phyloP scores from a whole-genome alignment of 345 rosid genomes.

The Brassica incana region DNA sequence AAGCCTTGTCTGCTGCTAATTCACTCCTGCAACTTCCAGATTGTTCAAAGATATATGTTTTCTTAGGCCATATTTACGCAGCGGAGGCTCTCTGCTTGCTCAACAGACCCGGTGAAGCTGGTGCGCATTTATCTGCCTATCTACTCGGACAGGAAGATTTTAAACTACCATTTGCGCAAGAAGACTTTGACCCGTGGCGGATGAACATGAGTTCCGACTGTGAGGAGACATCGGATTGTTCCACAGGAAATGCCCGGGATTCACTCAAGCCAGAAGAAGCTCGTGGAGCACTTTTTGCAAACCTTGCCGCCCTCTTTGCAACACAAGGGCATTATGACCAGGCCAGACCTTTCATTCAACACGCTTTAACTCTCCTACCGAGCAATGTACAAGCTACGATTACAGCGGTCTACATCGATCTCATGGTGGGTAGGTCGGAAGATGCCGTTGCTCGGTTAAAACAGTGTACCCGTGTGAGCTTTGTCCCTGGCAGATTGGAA shows the following conservation, averaged over 20 bases:
- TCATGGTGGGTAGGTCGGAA: slow-evolving; percentile 66
- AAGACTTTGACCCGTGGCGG: slow-evolving; percentile 68
- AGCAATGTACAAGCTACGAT: slow-evolving; percentile 60
- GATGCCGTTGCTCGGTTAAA: slow-evolving; percentile 82
- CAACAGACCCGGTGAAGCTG: slow-evolving; percentile 78
- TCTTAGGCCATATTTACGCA: slow-evolving; percentile 78
- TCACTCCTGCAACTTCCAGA: slow-evolving; percentile 69
- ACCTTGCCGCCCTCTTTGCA: slow-evolving; percentile 69
- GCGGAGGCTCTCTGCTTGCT: slow-evolving; percentile 96
- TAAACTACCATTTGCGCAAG: slow-evolving; percentile 64
- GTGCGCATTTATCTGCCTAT: slow-evolving; percentile 67
- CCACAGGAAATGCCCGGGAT: slow-evolving; percentile 32
- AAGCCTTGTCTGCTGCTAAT: slow-evolving; percentile 66
- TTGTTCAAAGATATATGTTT: slow-evolving; percentile 70
- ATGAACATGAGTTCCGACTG: slow-evolving; percentile 51
- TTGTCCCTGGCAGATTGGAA: slow-evolving; percentile 49
- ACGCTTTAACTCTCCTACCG: slow-evolving; percentile 64
- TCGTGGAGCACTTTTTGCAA: slow-evolving; percentile 70
- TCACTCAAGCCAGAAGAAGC: slow-evolving; percentile 86
- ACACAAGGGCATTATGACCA: slow-evolving; percentile 68
- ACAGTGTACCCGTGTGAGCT: slow-evolving; percentile 66
- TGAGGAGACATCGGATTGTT: slow-evolving; percentile 61
- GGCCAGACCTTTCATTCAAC: slow-evolving; percentile 59
- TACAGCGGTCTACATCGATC: slow-evolving; percentile 76
- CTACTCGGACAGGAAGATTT: slow-evolving; percentile 60